Evolutionary conservation across 345 rosid species (phyloP), one percentile per base, ranked within the genome.

Genomic region (Melaleuca alternifolia): DNA sequence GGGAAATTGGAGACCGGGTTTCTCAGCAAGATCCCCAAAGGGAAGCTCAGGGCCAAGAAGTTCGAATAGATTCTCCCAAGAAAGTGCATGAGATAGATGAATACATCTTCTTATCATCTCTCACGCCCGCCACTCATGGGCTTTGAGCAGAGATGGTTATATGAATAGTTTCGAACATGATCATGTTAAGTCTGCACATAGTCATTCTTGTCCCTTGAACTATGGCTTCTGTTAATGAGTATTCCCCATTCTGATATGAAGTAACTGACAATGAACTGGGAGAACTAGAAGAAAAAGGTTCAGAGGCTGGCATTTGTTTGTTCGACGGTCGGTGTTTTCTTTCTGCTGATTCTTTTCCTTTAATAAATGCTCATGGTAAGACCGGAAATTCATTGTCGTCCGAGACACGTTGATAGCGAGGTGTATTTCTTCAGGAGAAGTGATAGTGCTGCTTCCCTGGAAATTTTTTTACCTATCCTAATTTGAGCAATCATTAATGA

Each of bases 1-100:
- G 89, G 89, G 30, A 96, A 94, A 91, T 48, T 96, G 52, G 97
- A 94, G 83, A 13, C 93, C 6, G 92, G 96, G 41, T 51, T 94
- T 51, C 93, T 98, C 81, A 92, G 96, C 90, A 93, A 83, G 92
- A 91, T 98, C 88, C 96, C 99, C 57, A 95, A 93, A 86, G 98
- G 98, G 83, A 94, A 86, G 86, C 84, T 92, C 88, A 90, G 84
- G 87, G 91, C 84, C 53, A 95, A 93, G 95, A 96, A 98, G 93
- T 90, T 85, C 65, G 96, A 98, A 84, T 94, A 91, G 89, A 84
- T 28, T 54, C 14, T 11, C 28, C 46, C 11, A 37, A 83, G 84
- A 53, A 33, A 71, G 44, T 83, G 85, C 57, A 33, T 54, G 57
- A 83, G 57, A 50, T 83, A 41, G 85, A 51, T 83, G 37, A 12